Base-by-base conservation (phyloP, 192 early-diverging fungal genomes). In the Umbelopsis sp. region DNA sequence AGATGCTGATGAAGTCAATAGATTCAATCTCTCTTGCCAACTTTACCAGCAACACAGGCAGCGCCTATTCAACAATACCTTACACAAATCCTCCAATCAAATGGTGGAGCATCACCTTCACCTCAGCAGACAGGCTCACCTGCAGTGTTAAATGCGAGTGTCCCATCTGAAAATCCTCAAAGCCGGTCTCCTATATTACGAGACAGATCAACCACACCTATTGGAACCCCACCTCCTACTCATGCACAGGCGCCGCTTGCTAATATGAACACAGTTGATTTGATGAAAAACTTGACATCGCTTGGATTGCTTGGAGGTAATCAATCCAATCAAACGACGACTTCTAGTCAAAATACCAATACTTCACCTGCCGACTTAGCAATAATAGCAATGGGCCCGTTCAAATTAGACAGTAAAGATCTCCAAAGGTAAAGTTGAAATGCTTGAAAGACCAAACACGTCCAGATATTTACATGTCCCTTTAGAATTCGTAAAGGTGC, bases 401-500 rank as follows among this genome's bases (percentile, higher is more conserved):
- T 78, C 20, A 7, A 41, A 16, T 35, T 78, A 5, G 66, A 72
- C 12, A 73, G 68, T 21, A 78, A 78, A 64, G 76, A 73, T 50
- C 47, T 78, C 13, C 76, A 78, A 50, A 66, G 27, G 72, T 72
- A 69, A 37, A 52, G 50, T 53, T 21, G 15, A 20, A 1, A 67
- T 48, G 16, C 21, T 48, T 21, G 25, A 5, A 0, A 15, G 11
- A 3, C 23, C 20, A 4, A 12, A 27, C 25, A n/a, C 11, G 13
- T 16, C 41, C 2, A 15, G 7, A 20, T 64, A 44, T 16, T 35
- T 0, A 22, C 35, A n/a, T 33, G 7, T 41, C 10, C 16, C 5
- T 44, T 49, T 30, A 67, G 66, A 16, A 46, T 67, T 47, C 45
- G 47, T 11, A 67, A 47, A 4, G 86, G 88, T n/a, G 82, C 89